Conservation (phyloP, 805 yeast genomes). For the Yarrowia sp. region DNA sequence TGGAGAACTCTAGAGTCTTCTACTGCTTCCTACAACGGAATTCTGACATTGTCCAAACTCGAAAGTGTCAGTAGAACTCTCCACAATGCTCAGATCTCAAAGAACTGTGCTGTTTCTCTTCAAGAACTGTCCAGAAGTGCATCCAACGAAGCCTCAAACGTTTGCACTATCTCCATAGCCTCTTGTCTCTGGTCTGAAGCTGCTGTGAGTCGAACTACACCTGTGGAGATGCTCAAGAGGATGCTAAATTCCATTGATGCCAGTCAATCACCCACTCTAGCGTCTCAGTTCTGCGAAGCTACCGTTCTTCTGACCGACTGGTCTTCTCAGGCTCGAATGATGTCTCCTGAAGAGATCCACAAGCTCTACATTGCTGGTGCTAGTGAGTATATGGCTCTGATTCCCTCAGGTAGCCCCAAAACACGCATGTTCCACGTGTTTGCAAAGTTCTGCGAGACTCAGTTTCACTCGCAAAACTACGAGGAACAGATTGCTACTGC, state of each 20-base stretch:
- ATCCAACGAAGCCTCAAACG: not conserved
- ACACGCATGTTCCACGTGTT: slow-evolving; percentile 23
- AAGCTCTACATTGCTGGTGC: not conserved
- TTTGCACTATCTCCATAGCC: slow-evolving; percentile 26
- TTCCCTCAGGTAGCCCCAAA: not conserved
- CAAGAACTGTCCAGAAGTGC: not conserved
- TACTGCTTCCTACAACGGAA: not conserved
- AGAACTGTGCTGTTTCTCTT: slow-evolving; percentile 11
- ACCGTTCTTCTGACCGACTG: slow-evolving; percentile 14
- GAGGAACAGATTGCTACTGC: not conserved
- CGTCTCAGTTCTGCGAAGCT: slow-evolving; percentile 16
- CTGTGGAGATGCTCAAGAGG: slow-evolving; percentile 16
- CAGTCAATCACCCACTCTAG: not conserved
- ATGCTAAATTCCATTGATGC: not conserved
- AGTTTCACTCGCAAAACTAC: not conserved
- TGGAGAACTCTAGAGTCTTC: not conserved
- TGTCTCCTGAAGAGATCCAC: slow-evolving; percentile 30
- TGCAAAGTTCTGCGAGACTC: slow-evolving; percentile 29
- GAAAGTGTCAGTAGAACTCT: not conserved
- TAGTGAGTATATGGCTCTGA: not conserved
- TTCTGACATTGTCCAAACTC: slow-evolving; percentile 2
- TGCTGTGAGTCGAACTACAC: slow-evolving; percentile 9
- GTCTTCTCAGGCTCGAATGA: slow-evolving; percentile 28
- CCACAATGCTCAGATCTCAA: slow-evolving; percentile 14
- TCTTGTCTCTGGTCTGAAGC: slow-evolving; percentile 14